Conservation (phyloP, 495 filamentous ascomycete genomes). For the Pyrenula massariospora region DNA sequence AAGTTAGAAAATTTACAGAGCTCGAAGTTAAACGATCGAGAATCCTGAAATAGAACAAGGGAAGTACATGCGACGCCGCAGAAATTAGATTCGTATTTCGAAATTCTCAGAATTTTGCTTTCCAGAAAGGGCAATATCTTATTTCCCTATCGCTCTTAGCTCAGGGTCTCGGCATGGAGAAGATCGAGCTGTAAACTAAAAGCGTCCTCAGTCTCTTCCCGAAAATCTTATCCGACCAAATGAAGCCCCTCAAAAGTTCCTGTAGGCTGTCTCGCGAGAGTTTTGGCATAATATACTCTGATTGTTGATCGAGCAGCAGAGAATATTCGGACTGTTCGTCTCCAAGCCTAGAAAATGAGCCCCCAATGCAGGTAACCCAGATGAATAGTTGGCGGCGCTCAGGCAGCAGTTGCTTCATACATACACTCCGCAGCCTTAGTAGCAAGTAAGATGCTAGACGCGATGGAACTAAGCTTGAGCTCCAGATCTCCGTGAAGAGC, state of each 20-base stretch:
- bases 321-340: constrained; percentile 18
- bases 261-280: constrained; percentile 17
- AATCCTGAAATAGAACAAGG: no score
- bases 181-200: neutral
- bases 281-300: neutral
- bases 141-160: neutral
- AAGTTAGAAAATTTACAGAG: no score
- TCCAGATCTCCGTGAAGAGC: neutral
- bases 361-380: constrained; percentile 27
- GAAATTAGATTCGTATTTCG: no score
- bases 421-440: neutral
- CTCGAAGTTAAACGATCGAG: no score
- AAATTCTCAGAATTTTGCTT: no score
- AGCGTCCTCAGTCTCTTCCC: constrained; percentile 14
- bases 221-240: constrained; percentile 30
- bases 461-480: neutral
- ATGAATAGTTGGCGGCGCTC: constrained; percentile 15
- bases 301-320: constrained; percentile 7
- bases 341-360: constrained; percentile 22
- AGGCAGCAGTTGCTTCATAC: neutral
- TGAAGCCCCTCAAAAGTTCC: constrained; percentile 17
- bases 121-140: neutral
- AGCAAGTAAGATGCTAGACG: neutral
- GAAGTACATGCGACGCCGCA: no score
- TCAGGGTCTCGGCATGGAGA: neutral